Base-by-base conservation (phyloP, 371 early-diverging fungal genomes). In the Capniomyces stellatus region DNA sequence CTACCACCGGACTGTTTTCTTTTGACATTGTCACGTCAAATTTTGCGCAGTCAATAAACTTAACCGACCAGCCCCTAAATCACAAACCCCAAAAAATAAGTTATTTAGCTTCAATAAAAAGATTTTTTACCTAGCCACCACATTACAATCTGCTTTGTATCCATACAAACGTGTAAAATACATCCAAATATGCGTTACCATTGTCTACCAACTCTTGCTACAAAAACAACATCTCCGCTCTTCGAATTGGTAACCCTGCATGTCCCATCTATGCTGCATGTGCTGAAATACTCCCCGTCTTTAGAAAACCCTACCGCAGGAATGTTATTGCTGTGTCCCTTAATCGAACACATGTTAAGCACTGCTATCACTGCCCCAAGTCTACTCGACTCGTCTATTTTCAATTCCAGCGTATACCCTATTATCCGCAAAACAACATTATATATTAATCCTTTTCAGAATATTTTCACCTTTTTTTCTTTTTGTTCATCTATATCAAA, bases 201-300 rank as follows among this genome's bases (percentile, higher is more conserved):
- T 49, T 49, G 49, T n/a, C 49, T 49, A 18, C 49, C 49, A 29
- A 49, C n/a, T 27, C n/a, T 49, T 4, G 49, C 3, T 4, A 6
- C 28, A 8, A 24, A 49, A n/a, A 49, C 28, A 8, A 25, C 21
- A n/a, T 49, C 28, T 27, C 49, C 28, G 13, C 29, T 29, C 10
- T 3, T 4, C 3, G 8, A 3, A 6, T 49, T 29, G 4, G 18
- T 29, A 13, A 49, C 30, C 28, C 49, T 49, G 30, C 49, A 49
- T 6, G 49, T 49, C 28, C 49, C 49, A 49, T 49, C 49, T 49
- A 49, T 49, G 28, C 49, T 49, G 28, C 49, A 29, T 24, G 49
- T 49, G 28, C 49, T 30, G 30, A 49, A 49, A 27, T 49, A 49
- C 30, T 27, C 30, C 28, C 49, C 49, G 28, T 25, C n/a, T 10